Conservation (phyloP, 2,329 filamentous ascomycete species). For the Anisogramma anomala region DNA sequence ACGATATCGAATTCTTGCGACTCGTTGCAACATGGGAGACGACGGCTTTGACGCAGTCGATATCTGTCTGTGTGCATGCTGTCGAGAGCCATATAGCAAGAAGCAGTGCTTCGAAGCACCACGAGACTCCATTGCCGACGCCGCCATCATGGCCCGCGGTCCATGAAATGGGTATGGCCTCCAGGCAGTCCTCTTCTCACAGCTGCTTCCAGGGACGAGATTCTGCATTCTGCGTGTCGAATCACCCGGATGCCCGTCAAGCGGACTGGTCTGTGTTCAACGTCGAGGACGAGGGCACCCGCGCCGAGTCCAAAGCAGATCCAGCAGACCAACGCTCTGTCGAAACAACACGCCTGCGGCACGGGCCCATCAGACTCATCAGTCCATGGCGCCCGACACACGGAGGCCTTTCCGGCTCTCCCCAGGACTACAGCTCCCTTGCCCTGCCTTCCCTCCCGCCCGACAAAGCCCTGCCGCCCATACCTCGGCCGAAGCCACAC, state of each 20-base stretch:
- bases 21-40: neutral
- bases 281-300: neutral
- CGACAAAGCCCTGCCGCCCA: conserved; percentile 9
- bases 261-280: neutral
- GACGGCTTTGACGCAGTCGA: conserved; percentile 1
- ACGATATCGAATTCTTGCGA: conserved; percentile 5
- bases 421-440: conserved; percentile 11
- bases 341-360: neutral
- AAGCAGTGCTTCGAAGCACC: neutral
- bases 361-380: neutral
- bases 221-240: neutral
- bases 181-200: conserved; percentile 1
- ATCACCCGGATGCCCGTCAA: neutral
- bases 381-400: neutral
- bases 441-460: conserved; percentile 10
- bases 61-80: conserved; percentile 8
- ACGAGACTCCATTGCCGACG: neutral
- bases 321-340: neutral
- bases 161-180: conserved; percentile 5
- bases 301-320: neutral
- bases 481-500: conserved; percentile 8
- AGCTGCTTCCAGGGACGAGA: neutral
- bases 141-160: conserved; percentile 1
- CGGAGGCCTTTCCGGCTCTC: neutral
- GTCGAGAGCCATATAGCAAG: conserved; percentile 2